Conservation (phyloP, 768 basidiomycete species). For the Imleria badia region DNA sequence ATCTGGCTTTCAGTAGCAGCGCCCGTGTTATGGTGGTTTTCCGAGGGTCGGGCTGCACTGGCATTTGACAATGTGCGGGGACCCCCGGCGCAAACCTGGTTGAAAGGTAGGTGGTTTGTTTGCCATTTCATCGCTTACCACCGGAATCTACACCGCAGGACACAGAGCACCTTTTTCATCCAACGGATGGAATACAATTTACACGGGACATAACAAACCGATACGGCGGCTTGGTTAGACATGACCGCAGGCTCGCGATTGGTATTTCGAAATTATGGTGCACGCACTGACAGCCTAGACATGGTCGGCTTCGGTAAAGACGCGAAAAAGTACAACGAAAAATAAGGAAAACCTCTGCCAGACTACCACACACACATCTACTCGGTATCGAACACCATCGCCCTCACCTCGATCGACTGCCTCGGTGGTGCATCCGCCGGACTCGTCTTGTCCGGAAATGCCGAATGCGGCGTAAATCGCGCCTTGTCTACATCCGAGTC, state of each 20-base stretch:
- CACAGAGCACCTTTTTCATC: neutral
- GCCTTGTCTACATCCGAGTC: conserved; percentile 39
- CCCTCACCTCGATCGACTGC: conserved; percentile 42
- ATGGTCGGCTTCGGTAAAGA: too few relatives aligned
- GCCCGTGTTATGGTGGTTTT: neutral
- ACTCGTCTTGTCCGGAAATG: conserved; percentile 36
- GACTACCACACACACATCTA: too few relatives aligned
- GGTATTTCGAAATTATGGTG: too few relatives aligned
- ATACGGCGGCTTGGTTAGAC: neutral
- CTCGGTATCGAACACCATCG: conserved; percentile 39
- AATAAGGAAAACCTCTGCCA: too few relatives aligned
- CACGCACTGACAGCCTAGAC: too few relatives aligned
- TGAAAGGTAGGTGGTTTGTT: neutral
- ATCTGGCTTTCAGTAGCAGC: neutral
- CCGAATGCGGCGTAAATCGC: conserved; percentile 36
- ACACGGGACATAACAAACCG: neutral
- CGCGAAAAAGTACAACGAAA: too few relatives aligned
- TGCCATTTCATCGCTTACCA: neutral
- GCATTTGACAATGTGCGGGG: neutral
- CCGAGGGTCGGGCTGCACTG: neutral
- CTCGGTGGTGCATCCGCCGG: conserved; percentile 33
- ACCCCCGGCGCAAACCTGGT: neutral
- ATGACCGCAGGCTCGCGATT: too few relatives aligned
- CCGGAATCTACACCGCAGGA: neutral
- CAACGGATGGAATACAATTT: neutral